Percentiles rank a stretch among this genome's conserved stretches.
These are phyloP conservation scores for Suillus lakei DNA, from an alignment of 768 basidiomycete genomes.

Conservation along the genomic window DNA sequence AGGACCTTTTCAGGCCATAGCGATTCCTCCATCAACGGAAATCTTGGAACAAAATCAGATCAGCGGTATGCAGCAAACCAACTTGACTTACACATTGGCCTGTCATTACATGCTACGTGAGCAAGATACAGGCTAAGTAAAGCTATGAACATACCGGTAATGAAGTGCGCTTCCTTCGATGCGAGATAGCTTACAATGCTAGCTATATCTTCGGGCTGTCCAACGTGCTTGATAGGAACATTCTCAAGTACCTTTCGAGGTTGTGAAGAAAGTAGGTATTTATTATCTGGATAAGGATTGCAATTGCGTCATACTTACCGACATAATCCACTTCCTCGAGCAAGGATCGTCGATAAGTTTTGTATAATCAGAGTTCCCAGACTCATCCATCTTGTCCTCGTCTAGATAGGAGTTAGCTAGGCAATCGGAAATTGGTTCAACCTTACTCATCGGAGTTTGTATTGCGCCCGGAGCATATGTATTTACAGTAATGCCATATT, in stretches of 20 bases:
- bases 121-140: neutral
- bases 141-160: constrained; percentile 32
- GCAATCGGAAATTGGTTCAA: neutral
- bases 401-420: constrained; percentile 14
- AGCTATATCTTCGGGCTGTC: constrained; percentile 36
- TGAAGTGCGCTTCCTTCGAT: too few relatives aligned
- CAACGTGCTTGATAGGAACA: constrained; percentile 21
- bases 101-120: neutral
- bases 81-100: constrained; percentile 18
- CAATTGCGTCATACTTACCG: constrained; percentile 19
- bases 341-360: constrained; percentile 2
- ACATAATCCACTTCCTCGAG: constrained; percentile 26
- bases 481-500: constrained; percentile 43
- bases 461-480: constrained; percentile 43
- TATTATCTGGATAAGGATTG: neutral
- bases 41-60: neutral
- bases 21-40: constrained; percentile 15
- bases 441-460: constrained; percentile 36
- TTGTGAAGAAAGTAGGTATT: constrained; percentile 10
- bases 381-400: constrained; percentile 16
- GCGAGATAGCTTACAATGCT: constrained; percentile 37
- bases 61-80: neutral
- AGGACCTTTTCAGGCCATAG: constrained; percentile 5
- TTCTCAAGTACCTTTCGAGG: constrained; percentile 14
- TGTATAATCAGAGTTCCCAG: constrained; percentile 4